Evolutionary conservation across 2,329 filamentous ascomycete species (phyloP).

Genomic region (Pyrenochaeta sp.): DNA sequence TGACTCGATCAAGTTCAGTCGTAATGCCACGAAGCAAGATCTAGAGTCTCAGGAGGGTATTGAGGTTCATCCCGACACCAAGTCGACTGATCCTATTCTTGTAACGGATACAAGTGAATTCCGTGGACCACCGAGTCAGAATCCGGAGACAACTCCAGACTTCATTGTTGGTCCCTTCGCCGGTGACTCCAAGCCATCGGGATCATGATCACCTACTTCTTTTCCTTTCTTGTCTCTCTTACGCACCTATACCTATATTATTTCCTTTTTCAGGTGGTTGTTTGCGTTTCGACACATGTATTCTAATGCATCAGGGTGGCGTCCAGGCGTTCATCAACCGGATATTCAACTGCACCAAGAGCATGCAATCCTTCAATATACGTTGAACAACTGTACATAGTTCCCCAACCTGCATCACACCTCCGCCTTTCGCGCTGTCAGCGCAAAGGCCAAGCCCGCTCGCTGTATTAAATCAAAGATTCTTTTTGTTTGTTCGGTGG

Average conservation of each 20-base stretch:
- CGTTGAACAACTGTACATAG: slow-evolving; percentile 10
- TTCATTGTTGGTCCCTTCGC: slow-evolving; percentile 53
- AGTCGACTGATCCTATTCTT: slow-evolving; percentile 56
- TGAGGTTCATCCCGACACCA: slow-evolving; percentile 59
- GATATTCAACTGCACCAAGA: background rate
- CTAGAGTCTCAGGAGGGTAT: slow-evolving; percentile 53
- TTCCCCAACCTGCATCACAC: slow-evolving; percentile 13
- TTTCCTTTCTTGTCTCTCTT: slow-evolving; percentile 1
- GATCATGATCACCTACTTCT: slow-evolving; percentile 5
- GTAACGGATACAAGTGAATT: slow-evolving; percentile 51
- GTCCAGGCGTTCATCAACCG: background rate
- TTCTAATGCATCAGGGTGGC: slow-evolving; percentile 11
- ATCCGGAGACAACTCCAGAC: slow-evolving; percentile 52
- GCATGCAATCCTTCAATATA: background rate
- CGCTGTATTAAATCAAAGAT: slow-evolving; percentile 13
- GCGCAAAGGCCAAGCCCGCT: slow-evolving; percentile 1
- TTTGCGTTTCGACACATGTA: slow-evolving; percentile 7
- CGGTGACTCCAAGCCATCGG: slow-evolving; percentile 35
- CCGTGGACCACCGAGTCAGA: slow-evolving; percentile 54
- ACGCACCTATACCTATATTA: background rate
- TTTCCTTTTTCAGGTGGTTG: slow-evolving; percentile 5
- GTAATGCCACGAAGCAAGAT: slow-evolving; percentile 45
- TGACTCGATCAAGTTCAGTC: slow-evolving; percentile 50
- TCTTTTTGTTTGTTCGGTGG: slow-evolving; percentile 2
- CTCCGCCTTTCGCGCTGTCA: slow-evolving; percentile 1